Conservation (phyloP, 2,329 filamentous ascomycete genomes). For the Seiridium unicorne region DNA sequence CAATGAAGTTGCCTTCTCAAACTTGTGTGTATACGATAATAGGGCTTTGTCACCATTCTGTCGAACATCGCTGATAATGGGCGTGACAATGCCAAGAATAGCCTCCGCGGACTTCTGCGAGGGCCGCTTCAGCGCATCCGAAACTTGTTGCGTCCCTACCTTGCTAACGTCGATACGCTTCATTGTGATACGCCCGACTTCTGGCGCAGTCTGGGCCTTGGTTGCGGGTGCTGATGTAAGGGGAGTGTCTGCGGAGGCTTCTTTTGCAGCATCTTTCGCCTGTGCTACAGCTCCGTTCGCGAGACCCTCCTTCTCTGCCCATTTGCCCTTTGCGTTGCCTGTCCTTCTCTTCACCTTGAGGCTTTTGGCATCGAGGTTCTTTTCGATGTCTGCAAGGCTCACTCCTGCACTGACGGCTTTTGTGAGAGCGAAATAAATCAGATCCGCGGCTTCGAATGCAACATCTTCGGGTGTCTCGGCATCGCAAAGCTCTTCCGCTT, state of each 20-base stretch:
- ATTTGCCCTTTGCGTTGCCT: conserved; percentile 92
- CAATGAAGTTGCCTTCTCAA: conserved; percentile 91
- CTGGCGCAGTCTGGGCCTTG: conserved; percentile 36
- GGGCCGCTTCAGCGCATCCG: conserved; percentile 77
- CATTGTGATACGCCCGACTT: conserved; percentile 70
- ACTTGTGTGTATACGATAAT: conserved; percentile 93
- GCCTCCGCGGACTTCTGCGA: conserved; percentile 94
- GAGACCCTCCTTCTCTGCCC: conserved; percentile 80
- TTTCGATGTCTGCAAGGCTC: conserved; percentile 83
- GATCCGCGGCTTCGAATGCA: conserved; percentile 90
- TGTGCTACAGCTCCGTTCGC: conserved; percentile 31
- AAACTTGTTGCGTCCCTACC: conserved; percentile 63
- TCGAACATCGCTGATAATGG: conserved; percentile 87
- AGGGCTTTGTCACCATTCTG: conserved; percentile 83
- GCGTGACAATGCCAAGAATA: conserved; percentile 85
- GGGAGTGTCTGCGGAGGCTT: conserved; percentile 28
- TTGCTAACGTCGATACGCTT: conserved; percentile 70
- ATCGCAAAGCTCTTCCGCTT: conserved; percentile 91
- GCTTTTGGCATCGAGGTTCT: conserved; percentile 89
- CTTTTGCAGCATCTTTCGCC: conserved; percentile 31
- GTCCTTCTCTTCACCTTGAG: conserved; percentile 91
- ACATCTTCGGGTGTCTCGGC: conserved; percentile 80
- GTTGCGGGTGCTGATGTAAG: conserved; percentile 33
- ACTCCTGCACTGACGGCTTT: conserved; percentile 86
- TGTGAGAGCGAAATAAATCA: conserved; percentile 93